Evolutionary conservation across 768 basidiomycete genomes (phyloP).

Genomic region (Russula compacta): DNA sequence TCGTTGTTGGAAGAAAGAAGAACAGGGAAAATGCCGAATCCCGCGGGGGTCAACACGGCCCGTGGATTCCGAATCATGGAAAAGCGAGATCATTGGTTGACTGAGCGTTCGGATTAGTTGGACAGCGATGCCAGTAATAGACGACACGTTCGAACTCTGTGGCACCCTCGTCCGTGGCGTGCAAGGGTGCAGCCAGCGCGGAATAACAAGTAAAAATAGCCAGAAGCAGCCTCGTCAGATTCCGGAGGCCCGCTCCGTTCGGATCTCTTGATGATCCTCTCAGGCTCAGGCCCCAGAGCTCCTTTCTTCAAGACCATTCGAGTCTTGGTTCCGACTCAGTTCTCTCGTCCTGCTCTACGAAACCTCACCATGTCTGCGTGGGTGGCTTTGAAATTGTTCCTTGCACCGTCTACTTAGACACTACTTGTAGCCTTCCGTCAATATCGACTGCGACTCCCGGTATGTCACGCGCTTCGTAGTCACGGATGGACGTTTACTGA

Average conservation of each 20-base stretch:
- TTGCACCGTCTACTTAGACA: background rate
- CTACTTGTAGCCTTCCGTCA: background rate
- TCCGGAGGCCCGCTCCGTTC: conserved; percentile 8
- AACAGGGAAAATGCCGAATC: too few relatives aligned
- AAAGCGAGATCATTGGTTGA: background rate
- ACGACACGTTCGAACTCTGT: background rate
- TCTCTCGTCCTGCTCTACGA: background rate
- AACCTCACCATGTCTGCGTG: conserved; percentile 4
- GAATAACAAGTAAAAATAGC: background rate
- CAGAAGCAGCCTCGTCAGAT: background rate
- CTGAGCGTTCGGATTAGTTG: background rate
- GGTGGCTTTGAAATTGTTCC: background rate
- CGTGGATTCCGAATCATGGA: background rate
- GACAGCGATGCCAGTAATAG: background rate
- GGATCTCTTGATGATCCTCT: conserved; percentile 2
- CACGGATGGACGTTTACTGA: background rate
- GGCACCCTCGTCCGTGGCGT: too few relatives aligned
- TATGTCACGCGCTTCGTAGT: background rate
- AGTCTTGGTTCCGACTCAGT: background rate
- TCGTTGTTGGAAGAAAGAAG: background rate
- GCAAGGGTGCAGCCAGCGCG: background rate
- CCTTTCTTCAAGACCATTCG: conserved; percentile 1
- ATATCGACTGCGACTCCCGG: background rate
- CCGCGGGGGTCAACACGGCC: background rate
- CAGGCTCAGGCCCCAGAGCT: background rate